phyloP scores from a whole-genome alignment of 164 flowering plant genomes.

The Umbellularia californica region DNA sequence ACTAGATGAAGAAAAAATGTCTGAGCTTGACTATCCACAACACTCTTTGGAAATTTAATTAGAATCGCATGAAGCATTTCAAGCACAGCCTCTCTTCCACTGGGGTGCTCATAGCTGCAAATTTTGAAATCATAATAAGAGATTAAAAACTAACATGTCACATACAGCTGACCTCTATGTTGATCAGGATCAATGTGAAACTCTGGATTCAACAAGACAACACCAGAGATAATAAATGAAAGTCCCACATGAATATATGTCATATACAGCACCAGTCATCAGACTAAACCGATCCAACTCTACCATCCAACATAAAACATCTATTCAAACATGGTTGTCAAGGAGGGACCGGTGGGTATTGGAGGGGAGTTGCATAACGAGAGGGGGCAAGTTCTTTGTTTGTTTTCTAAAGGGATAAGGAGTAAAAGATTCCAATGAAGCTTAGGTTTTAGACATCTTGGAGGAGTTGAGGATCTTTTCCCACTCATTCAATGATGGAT shows the following conservation, averaged over 20 bases:
- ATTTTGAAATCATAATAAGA: slow-evolving; percentile 11
- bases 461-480: too few relatives aligned
- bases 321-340: too few relatives aligned
- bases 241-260: too few relatives aligned
- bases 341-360: too few relatives aligned
- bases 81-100: slow-evolving; percentile 88
- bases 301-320: background rate
- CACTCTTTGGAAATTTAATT: slow-evolving; percentile 47
- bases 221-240: too few relatives aligned
- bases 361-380: too few relatives aligned
- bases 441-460: too few relatives aligned
- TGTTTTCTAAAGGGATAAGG: too few relatives aligned
- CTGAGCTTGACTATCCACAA: slow-evolving; percentile 48
- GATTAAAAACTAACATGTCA: background rate
- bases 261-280: background rate
- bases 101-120: slow-evolving; percentile 75
- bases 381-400: too few relatives aligned
- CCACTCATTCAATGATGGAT: too few relatives aligned
- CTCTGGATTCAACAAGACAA: too few relatives aligned
- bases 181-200: background rate
- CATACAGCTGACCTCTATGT: background rate
- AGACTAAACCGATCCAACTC: background rate
- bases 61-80: slow-evolving; percentile 84
- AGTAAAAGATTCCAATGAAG: too few relatives aligned
- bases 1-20: slow-evolving; percentile 60